phyloP scores from a whole-genome alignment of 208 protist species.

The Leishmania aethiopica region DNA sequence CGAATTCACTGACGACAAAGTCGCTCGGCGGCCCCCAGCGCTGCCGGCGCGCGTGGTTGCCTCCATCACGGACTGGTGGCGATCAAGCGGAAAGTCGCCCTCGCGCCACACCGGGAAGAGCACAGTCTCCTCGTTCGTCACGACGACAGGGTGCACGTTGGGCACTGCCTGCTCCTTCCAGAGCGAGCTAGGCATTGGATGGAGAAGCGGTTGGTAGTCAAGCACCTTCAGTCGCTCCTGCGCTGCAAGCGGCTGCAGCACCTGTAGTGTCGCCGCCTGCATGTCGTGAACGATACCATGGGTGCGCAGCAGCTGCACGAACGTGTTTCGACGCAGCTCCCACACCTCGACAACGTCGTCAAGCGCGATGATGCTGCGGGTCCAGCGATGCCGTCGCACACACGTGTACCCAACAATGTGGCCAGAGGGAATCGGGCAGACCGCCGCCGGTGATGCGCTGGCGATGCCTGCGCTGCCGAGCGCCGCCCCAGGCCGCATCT shows the following conservation, averaged over 20 bases:
- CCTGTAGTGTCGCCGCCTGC: slow-evolving; percentile 59
- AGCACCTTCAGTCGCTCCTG: slow-evolving; percentile 39
- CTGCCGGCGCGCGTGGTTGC: slow-evolving; percentile 7
- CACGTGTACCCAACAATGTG: slow-evolving; percentile 82
- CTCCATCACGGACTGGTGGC: slow-evolving; percentile 18
- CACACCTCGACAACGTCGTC: slow-evolving; percentile 77
- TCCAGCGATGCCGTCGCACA: slow-evolving; percentile 76
- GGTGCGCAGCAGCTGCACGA: slow-evolving; percentile 65
- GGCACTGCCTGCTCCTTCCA: slow-evolving; percentile 66
- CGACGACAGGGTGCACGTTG: slow-evolving; percentile 70
- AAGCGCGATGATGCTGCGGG: slow-evolving; percentile 57
- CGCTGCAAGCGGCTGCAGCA: slow-evolving; percentile 70
- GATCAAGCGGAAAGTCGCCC: slow-evolving; percentile 58
- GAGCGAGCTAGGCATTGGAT: slow-evolving; percentile 70
- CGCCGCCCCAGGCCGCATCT: slow-evolving; percentile 18
- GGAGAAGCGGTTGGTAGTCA: slow-evolving; percentile 76
- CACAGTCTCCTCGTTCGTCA: slow-evolving; percentile 21
- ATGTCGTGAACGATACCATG: slow-evolving; percentile 55
- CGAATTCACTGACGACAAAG: slow-evolving; percentile 10
- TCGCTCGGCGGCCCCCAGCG: slow-evolving; percentile 14
- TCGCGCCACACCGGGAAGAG: slow-evolving; percentile 75
- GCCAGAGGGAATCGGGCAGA: slow-evolving; percentile 45
- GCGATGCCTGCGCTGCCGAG: slow-evolving; percentile 22
- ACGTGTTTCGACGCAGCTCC: slow-evolving; percentile 58
- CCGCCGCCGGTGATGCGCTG: slow-evolving; percentile 5